Percentiles rank a stretch among this genome's conserved stretches.
Evolutionary conservation across 164 flowering plant genomes (phyloP).

Genomic region (Chimonanthus salicifolius): DNA sequence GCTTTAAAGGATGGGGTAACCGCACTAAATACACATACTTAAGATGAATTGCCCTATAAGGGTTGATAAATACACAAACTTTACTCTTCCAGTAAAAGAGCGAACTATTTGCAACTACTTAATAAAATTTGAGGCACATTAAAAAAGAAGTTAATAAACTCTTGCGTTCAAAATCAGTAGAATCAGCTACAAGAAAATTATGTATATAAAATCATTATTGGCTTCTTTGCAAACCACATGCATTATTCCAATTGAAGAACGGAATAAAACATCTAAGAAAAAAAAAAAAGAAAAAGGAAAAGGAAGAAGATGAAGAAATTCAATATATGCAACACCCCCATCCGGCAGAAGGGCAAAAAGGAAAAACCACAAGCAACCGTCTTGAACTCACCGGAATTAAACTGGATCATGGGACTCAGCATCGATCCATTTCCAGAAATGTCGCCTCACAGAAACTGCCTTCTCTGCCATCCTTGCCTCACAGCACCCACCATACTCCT

Average conservation of each 20-base stretch:
- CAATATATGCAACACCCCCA: background rate
- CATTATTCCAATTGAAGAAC: background rate
- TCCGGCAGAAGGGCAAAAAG: background rate
- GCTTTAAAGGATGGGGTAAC: no score
- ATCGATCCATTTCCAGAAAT: conserved; percentile 89
- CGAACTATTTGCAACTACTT: no score
- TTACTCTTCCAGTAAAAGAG: no score
- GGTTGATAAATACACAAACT: no score
- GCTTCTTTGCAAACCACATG: background rate
- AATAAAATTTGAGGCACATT: no score
- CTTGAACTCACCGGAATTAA: conserved; percentile 14
- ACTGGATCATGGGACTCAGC: conserved; percentile 17
- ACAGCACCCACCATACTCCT: conserved; percentile 49
- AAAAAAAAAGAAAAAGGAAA: background rate
- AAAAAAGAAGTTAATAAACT: no score
- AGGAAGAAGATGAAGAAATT: background rate
- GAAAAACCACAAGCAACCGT: background rate
- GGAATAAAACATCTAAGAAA: background rate
- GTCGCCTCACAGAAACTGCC: conserved; percentile 71
- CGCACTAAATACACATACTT: no score
- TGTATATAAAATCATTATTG: no score
- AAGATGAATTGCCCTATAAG: no score
- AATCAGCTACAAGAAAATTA: no score
- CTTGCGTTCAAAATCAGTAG: no score
- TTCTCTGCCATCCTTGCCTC: conserved; percentile 26